Conservation (phyloP, 176 grass and related monocot genomes). For the Oryza glumipatula region DNA sequence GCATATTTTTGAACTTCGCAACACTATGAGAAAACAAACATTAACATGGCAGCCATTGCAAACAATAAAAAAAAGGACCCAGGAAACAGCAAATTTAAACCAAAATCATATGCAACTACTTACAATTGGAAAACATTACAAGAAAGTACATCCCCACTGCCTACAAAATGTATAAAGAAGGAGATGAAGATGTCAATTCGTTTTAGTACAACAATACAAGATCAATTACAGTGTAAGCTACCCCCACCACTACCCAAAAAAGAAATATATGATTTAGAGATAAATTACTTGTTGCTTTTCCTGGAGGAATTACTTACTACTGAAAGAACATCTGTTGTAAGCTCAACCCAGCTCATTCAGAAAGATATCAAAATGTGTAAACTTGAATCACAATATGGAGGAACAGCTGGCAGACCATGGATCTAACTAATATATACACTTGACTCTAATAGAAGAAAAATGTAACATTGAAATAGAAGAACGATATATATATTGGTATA, state of each 20-base stretch:
- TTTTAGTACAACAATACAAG: slow-evolving; percentile 3
- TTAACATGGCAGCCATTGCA: background rate
- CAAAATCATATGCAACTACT: background rate
- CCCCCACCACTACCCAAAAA: background rate
- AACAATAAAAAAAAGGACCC: background rate
- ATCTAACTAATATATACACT: slow-evolving; percentile 22
- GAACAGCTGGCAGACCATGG: background rate
- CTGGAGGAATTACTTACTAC: background rate
- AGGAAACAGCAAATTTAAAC: background rate
- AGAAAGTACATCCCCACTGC: background rate
- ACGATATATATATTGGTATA: background rate
- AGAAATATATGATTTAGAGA: background rate
- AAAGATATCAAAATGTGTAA: slow-evolving; percentile 23
- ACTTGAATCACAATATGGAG: background rate
- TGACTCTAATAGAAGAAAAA: slow-evolving; percentile 27
- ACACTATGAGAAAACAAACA: slow-evolving; percentile 1
- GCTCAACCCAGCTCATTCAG: slow-evolving; percentile 18
- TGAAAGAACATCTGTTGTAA: background rate
- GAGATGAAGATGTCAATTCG: background rate
- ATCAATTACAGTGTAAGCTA: slow-evolving; percentile 11
- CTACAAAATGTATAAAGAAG: background rate
- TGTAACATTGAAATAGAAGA: slow-evolving; percentile 17
- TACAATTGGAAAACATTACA: slow-evolving; percentile 10
- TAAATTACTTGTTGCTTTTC: background rate
- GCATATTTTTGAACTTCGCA: slow-evolving; percentile 4